phyloP scores from a whole-genome alignment of 495 filamentous ascomycete species.

The Talaromyces ruber region DNA sequence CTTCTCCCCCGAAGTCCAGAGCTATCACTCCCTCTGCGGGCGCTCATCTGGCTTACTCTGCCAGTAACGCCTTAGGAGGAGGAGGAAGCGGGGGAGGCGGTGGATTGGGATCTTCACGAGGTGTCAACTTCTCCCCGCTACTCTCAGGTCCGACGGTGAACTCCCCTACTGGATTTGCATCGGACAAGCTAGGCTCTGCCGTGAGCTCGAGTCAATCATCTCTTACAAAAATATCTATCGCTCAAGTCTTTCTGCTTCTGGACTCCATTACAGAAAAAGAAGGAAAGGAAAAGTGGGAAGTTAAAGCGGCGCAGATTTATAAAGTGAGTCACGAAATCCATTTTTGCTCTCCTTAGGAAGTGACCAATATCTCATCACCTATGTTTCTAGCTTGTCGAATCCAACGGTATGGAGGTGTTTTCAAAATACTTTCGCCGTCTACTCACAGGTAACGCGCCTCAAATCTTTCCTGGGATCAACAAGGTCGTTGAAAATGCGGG shows the following conservation, averaged over 20 bases:
- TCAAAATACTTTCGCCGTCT: conserved; percentile 86
- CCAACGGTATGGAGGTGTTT: conserved; percentile 95
- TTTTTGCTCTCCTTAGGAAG: not conserved
- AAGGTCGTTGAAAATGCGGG: conserved; percentile 63
- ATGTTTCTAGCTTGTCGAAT: conserved; percentile 67
- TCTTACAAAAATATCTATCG: conserved; percentile 76
- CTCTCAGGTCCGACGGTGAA: conserved; percentile 52
- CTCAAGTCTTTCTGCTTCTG: conserved; percentile 88
- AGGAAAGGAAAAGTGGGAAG: conserved; percentile 85
- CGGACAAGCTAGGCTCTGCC: conserved; percentile 36
- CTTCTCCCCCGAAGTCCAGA: conserved; percentile 47
- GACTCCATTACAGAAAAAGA: conserved; percentile 92
- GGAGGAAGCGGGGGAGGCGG: conserved; percentile 52
- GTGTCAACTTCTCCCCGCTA: conserved; percentile 55
- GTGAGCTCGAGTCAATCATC: conserved; percentile 43
- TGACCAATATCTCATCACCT: not conserved
- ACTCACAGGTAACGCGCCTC: conserved; percentile 71
- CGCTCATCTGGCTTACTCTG: conserved; percentile 49
- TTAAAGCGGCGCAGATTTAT: conserved; percentile 79
- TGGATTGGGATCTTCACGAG: conserved; percentile 44
- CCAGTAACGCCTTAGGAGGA: conserved; percentile 46
- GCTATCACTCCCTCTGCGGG: conserved; percentile 53
- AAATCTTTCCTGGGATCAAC: conserved; percentile 72
- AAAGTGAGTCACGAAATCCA: conserved; percentile 52
- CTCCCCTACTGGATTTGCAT: conserved; percentile 49